These are phyloP conservation scores for Nyssa sinensis DNA, from an alignment of 148 eudicot species.

Conservation along the genomic window DNA sequence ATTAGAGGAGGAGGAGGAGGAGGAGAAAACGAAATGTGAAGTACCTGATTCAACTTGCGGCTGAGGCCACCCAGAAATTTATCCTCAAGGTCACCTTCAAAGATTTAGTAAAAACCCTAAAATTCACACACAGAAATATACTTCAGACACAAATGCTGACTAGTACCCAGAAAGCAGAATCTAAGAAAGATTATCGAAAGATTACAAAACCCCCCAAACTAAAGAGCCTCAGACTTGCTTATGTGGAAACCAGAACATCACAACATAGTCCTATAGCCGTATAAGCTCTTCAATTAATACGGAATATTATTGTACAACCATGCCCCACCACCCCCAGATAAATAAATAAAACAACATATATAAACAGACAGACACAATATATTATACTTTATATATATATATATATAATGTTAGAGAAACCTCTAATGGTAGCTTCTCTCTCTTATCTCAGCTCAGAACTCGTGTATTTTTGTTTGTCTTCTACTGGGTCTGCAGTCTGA, in stretches of 20 bases:
- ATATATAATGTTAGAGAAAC: too few species aligned
- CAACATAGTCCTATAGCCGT: not conserved
- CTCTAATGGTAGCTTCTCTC: too few species aligned
- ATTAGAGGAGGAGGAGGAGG: not conserved
- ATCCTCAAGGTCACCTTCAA: slow-evolving; percentile 1
- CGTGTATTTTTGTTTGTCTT: slow-evolving; percentile 3
- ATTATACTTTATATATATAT: too few species aligned
- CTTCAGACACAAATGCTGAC: not conserved
- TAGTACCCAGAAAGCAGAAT: not conserved
- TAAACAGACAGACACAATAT: not conserved
- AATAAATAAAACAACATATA: not conserved
- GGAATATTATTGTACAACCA: not conserved
- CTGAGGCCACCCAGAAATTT: not conserved
- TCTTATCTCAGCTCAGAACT: not conserved
- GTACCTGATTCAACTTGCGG: slow-evolving; percentile 4
- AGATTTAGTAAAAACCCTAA: slow-evolving; percentile 17
- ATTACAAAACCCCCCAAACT: not conserved
- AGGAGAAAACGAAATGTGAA: not conserved
- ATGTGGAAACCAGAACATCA: slow-evolving; percentile 8
- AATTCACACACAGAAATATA: not conserved
- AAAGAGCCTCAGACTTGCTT: not conserved
- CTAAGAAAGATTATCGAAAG: not conserved
- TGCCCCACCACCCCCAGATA: not conserved
- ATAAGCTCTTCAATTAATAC: not conserved
- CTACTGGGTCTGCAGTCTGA: not conserved